These are phyloP conservation scores for Triticum urartu DNA, from an alignment of 176 grass and related monocot genomes.

Conservation along the genomic window DNA sequence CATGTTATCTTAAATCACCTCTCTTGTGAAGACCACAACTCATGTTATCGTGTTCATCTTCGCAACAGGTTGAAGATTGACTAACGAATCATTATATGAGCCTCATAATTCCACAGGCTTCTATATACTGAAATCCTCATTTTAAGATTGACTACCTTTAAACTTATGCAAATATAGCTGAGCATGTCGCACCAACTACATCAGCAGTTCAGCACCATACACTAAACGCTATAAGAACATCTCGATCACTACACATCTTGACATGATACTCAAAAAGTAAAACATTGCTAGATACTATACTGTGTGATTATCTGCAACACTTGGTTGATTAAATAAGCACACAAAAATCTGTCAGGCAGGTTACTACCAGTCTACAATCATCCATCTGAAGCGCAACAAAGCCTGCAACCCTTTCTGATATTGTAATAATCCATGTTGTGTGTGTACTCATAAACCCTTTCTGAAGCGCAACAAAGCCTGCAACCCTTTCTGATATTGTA, in stretches of 20 bases:
- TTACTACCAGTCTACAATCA: background rate
- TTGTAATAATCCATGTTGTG: background rate
- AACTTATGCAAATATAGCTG: background rate
- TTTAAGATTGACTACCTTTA: constrained; percentile 13
- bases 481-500: background rate
- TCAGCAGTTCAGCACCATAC: background rate
- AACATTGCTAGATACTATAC: background rate
- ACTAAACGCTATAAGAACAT: background rate
- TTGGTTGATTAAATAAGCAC: background rate
- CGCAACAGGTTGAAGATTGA: background rate
- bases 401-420: background rate
- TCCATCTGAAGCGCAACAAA: background rate
- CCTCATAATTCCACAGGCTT: background rate
- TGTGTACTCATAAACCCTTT: background rate
- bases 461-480: background rate
- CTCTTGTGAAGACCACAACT: background rate
- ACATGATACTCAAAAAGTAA: background rate
- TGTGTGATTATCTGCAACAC: background rate
- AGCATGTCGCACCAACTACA: background rate
- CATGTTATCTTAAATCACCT: background rate
- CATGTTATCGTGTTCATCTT: constrained; percentile 10
- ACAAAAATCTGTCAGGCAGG: background rate
- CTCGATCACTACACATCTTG: background rate
- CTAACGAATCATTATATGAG: background rate
- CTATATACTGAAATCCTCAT: background rate